Evolutionary conservation across 371 early-diverging fungal genomes (phyloP), one percentile per base, ranked within the genome.

Genomic region (Nosema muscidifuracis): DNA sequence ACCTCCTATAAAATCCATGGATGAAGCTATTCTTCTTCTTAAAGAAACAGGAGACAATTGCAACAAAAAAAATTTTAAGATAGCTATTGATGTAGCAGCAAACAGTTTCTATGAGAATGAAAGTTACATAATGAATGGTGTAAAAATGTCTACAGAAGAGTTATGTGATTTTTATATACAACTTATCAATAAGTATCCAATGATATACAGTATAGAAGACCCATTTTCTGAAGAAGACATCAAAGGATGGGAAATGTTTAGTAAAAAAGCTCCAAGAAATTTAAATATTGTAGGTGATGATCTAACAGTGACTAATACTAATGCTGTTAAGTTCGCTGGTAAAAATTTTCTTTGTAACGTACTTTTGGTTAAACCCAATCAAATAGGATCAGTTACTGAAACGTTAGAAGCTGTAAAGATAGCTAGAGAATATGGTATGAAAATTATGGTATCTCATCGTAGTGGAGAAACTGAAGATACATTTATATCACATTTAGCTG

Each of bases 161-260:
- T 87, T 97, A 60, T 85, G 89, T 63, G 87, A 88, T 16, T 85
- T 92, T 38, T 96, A 97, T 88, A 73, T 85, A 79, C 84, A 85
- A 10, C 90, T 91, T 77, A 86, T 89, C 76, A 83, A 87, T 51
- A 87, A 92, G 61, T 96, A 92, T 87, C 94, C 93, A 62, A 63
- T 66, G 57, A 87, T 87, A 83, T 82, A 90, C 70, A 92, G 92
- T 73, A 91, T 97, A 79, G 97, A 97, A 86, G 98, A 97, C 87
- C 95, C 96, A 70, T 96, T 95, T 79, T 94, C 92, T 83, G 96
- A 97, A 87, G 93, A 93, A 85, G 97, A 97, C 86, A 93, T 89
- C 88, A 87, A 86, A 44, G 87, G 90, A 76, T 96, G 93, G 91
- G 79, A 85, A 79, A 87, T 87, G 80, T 86, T 96, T 65, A 86